Evolutionary conservation across 495 filamentous ascomycete genomes (phyloP), one percentile per base, ranked within the genome.

Genomic region (Wilcoxina mikolae): DNA sequence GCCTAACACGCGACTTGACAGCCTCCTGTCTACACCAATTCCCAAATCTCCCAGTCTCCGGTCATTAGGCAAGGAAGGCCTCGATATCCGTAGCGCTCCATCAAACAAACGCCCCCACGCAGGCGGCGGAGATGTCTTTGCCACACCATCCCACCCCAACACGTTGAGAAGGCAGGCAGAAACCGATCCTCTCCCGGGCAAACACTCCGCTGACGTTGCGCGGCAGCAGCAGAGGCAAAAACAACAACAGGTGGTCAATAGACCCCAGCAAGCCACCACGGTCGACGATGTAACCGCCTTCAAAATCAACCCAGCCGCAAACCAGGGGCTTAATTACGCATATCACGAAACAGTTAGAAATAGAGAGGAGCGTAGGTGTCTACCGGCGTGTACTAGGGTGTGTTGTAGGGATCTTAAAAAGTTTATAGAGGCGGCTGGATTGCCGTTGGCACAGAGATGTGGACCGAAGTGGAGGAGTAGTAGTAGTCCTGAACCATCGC

Each of bases 301-400:
- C 73, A 91, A 83, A 65, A 71, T 91, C 60, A 96, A 98, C 59
- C 79, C 87, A 1, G 65, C 72, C 11, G 70, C 69, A 45, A 94
- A 89, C 63, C 71, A 84, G 50, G 87, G 86, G 24, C 69, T 80
- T 49, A 74, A 80, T 41, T 86, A 78, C 60, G 85, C 87, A 7
- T 95, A 80, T 65, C 69, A 72, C 12, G 81, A 87, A 55, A 80
- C 85, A 15, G 77, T 95, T 43, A 82, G 91, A 47, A 78, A 73
- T 29, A 81, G 73, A 59, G 76, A 82, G 17, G 78, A 81, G 22
- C 82, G 87, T n/a, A 79, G 80, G 54, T 84, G 81, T 59, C 70
- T 94, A 5, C 71, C 75, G n/a, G 85, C 86, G 3, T 98, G 91
- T 65, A 83, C 78, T 3, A 76, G 81, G 31, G 72, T 79, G 0